Percentiles rank a stretch among this genome's conserved stretches.
These are phyloP conservation scores for Limnomonas spitsbergensis DNA, from an alignment of 139 green algal species.

Conservation along the genomic window DNA sequence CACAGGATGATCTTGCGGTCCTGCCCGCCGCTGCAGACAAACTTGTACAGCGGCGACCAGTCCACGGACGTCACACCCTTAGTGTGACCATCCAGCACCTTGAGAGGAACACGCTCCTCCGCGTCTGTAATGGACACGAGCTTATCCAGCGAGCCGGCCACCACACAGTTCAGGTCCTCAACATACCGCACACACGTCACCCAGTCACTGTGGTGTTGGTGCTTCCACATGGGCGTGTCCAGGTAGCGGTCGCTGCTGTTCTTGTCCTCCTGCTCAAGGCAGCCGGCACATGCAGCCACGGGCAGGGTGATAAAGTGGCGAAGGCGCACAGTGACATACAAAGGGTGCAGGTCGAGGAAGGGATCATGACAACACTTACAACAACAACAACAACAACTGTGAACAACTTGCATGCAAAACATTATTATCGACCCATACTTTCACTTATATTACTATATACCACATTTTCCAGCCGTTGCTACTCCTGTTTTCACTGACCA, in stretches of 20 bases:
- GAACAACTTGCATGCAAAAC: too few relatives aligned
- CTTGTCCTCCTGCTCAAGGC: constrained; percentile 23
- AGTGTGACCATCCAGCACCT: constrained; percentile 39
- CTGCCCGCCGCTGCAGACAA: constrained; percentile 38
- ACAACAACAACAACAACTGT: too few relatives aligned
- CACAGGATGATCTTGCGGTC: constrained; percentile 61
- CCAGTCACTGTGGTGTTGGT: constrained; percentile 49
- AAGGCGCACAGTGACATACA: too few relatives aligned
- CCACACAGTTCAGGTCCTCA: constrained; percentile 49
- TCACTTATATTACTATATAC: not conserved
- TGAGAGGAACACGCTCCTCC: constrained; percentile 44
- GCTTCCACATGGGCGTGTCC: constrained; percentile 30
- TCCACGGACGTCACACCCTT: constrained; percentile 43
- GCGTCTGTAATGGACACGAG: constrained; percentile 53
- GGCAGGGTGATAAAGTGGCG: too few relatives aligned
- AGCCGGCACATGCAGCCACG: too few relatives aligned
- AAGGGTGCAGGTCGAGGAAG: too few relatives aligned
- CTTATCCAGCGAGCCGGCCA: constrained; percentile 54
- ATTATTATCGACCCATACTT: too few relatives aligned
- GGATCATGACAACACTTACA: too few relatives aligned
- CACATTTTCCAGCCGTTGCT: too few relatives aligned
- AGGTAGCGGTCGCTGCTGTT: constrained; percentile 31
- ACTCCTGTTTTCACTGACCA: too few relatives aligned
- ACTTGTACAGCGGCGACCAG: constrained; percentile 56
- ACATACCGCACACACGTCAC: constrained; percentile 32